Conservation (phyloP, 1,139 yeast genomes). For the Saccharomycopsis hybrid region DNA sequence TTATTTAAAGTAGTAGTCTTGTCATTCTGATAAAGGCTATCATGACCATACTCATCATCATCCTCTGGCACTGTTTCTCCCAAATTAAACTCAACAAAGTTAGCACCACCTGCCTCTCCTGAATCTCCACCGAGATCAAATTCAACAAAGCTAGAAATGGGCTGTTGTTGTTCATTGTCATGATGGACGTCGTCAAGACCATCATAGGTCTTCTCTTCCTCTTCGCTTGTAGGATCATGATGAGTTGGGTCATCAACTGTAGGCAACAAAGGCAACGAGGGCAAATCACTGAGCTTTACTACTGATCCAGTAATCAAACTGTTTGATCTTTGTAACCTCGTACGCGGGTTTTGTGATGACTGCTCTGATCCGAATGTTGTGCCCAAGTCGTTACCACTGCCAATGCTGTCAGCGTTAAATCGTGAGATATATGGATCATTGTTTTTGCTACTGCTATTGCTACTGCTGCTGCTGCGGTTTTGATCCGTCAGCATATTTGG, state of each 20-base stretch:
- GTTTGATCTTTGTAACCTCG: neutral
- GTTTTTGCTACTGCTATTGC: no score
- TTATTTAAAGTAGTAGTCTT: no score
- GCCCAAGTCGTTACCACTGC: no score
- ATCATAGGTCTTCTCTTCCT: neutral
- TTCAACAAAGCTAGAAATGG: neutral
- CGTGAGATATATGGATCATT: no score
- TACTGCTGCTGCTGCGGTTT: no score
- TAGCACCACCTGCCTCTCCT: neutral
- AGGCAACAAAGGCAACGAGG: neutral
- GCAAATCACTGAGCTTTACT: conserved; percentile 1
- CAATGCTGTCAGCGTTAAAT: no score
- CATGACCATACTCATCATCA: neutral
- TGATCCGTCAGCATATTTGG: no score
- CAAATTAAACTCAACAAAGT: conserved; percentile 10
- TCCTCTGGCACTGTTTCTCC: neutral
- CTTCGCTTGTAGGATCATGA: neutral
- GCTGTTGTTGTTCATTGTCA: neutral
- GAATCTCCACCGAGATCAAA: neutral
- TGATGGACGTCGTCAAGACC: no score
- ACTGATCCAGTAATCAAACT: neutral
- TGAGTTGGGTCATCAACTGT: no score
- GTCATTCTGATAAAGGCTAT: no score
- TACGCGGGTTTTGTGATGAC: no score
- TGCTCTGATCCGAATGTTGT: no score